Percentiles rank a stretch among this genome's conserved stretches.
phyloP scores from a whole-genome alignment of 1,284 basidiomycete species.

The Moniliophthora roreri region DNA sequence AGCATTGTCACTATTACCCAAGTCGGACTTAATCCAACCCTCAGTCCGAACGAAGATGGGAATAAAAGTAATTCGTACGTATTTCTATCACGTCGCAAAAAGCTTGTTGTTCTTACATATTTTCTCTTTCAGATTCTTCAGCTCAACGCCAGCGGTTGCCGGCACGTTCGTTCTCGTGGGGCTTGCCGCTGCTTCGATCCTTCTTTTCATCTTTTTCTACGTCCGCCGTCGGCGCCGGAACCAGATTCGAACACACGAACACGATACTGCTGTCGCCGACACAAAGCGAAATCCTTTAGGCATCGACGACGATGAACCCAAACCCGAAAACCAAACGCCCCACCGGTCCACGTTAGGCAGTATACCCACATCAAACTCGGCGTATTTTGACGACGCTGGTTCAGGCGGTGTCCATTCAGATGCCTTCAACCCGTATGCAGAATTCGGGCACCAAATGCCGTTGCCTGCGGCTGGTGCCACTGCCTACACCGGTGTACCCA shows the following conservation, averaged over 20 bases:
- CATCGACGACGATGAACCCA: conserved; percentile 56
- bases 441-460: conserved; percentile 29
- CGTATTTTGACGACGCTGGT: conserved; percentile 25
- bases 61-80: conserved; percentile 45
- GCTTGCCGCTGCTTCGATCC: conserved; percentile 65
- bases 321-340: conserved; percentile 26
- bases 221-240: conserved; percentile 62
- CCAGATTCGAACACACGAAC: conserved; percentile 61
- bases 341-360: conserved; percentile 24
- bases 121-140: conserved; percentile 57
- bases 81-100: conserved; percentile 4
- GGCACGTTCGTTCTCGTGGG: conserved; percentile 79
- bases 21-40: conserved; percentile 62
- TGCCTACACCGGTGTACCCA: conserved; percentile 41
- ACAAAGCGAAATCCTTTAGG: conserved; percentile 57
- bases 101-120: background rate
- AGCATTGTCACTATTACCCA: conserved; percentile 55
- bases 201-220: conserved; percentile 70
- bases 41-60: conserved; percentile 43
- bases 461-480: conserved; percentile 26
- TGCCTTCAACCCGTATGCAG: conserved; percentile 56
- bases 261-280: conserved; percentile 64
- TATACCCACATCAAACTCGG: conserved; percentile 12
- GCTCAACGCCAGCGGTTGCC: conserved; percentile 72
- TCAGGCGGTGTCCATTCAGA: conserved; percentile 34